Evolutionary conservation across 768 basidiomycete species (phyloP), one percentile per base, ranked within the genome.

Genomic region (Hericium coralloides): DNA sequence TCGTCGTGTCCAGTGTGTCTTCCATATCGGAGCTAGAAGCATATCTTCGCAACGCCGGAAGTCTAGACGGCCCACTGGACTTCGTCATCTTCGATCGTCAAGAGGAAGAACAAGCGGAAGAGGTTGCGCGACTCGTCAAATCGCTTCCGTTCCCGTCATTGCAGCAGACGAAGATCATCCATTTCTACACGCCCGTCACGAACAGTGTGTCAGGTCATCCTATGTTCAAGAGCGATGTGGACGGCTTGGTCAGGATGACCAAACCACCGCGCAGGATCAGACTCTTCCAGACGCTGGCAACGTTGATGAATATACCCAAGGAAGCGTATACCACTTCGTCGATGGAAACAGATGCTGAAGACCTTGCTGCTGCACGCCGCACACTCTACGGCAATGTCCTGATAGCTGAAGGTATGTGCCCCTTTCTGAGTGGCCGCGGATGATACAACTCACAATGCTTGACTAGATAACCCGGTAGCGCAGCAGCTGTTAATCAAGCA

Each of bases 11-110:
- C 18, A 59, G 73, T 1, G 69, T 79, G 2, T 70, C 71, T 4
- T 73, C 76, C 9, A 69, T 80, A 14, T 70, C 76, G 52, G 81
- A 79, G 36, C 74, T 76, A 3, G 76, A 79, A 60, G 59, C 63
- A 1, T 72, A 72, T 53, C 68, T 86, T 2, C 70, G 63, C 59
- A 56, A 63, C 58, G 57, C 73, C 61, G 61, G 65, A 56, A 52
- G 67, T 51, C 59, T 67, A 3, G 63, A 73, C 53, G 57, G 68
- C 5, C 66, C 74, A 3, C 68, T 85, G 10, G 85, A 88, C 66
- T 87, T 87, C 64, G 69, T 87, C 36, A 75, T 89, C 54, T 68
- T 87, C 12, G 87, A 89, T 61, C 78, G 84, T 59, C 85, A 86
- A 63, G 79, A 79, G 0, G 85, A 87, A 63, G 69, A 70, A 2